A percentile compares a stretch with the other conserved stretches of the same genome.
Evolutionary conservation across 176 grass and related monocot species (phyloP).

Genomic region (Saccharum officinarum): DNA sequence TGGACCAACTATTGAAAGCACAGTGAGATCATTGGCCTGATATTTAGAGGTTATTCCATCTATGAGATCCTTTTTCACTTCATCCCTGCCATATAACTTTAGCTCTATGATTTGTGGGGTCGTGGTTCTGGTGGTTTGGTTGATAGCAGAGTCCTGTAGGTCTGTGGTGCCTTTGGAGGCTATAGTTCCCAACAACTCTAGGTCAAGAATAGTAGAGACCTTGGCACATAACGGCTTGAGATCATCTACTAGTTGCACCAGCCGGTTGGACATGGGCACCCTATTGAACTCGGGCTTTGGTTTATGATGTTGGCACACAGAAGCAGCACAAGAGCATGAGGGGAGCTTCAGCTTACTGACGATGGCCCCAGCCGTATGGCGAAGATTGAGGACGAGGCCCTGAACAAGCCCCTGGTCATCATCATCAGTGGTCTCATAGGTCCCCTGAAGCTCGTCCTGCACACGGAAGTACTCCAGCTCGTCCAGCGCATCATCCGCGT

Average conservation of each 20-base stretch:
- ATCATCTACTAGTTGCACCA: background rate
- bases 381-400: background rate
- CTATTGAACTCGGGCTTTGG: background rate
- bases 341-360: background rate
- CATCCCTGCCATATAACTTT: slow-evolving; percentile 31
- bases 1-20: background rate
- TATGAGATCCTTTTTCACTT: background rate
- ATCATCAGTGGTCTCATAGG: background rate
- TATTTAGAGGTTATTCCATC: background rate
- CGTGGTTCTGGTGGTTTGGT: background rate
- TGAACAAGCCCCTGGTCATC: background rate
- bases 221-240: too few relatives aligned
- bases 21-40: background rate
- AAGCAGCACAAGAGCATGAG: background rate
- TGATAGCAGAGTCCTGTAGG: background rate
- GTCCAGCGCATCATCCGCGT: background rate
- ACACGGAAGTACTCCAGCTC: slow-evolving; percentile 22
- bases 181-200: background rate
- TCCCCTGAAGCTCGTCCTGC: background rate
- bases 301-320: background rate
- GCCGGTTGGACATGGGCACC: background rate
- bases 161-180: background rate
- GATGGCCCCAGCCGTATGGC: background rate
- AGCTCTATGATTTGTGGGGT: background rate
- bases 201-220: background rate